These are phyloP conservation scores for Camelina laxa DNA, from an alignment of 345 rosid genomes.

Conservation along the genomic window DNA sequence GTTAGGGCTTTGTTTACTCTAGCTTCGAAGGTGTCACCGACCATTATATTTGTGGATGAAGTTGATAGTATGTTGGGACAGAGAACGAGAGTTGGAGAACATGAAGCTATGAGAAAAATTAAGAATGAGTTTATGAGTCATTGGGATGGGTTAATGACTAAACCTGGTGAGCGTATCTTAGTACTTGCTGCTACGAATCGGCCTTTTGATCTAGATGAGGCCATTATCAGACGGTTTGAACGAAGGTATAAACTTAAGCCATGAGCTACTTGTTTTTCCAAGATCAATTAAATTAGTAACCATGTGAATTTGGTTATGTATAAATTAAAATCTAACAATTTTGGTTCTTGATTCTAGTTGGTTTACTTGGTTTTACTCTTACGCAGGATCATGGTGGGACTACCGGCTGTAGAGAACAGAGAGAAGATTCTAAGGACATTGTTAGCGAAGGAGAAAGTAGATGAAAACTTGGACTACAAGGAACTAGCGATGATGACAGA, in stretches of 20 bases:
- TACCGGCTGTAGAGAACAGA: conserved; percentile 71
- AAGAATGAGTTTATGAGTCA: conserved; percentile 91
- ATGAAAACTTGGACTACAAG: conserved; percentile 64
- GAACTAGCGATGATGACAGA: conserved; percentile 82
- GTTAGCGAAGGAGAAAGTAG: conserved; percentile 70
- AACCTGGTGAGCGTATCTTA: conserved; percentile 77
- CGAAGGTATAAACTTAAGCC: conserved; percentile 56
- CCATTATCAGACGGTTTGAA: conserved; percentile 91
- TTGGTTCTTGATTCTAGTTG: background rate
- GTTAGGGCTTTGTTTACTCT: conserved; percentile 89
- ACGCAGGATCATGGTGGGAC: conserved; percentile 80
- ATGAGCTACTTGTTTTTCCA: background rate
- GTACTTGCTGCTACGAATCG: conserved; percentile 98
- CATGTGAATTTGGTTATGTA: background rate
- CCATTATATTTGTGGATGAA: conserved; percentile 92
- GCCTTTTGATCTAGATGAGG: conserved; percentile 96
- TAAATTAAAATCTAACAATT: too few species aligned
- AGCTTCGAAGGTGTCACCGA: conserved; percentile 91
- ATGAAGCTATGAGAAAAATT: conserved; percentile 88
- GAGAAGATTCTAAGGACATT: conserved; percentile 73
- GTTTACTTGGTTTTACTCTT: background rate
- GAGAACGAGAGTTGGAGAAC: conserved; percentile 89
- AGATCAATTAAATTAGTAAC: too few species aligned
- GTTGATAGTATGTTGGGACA: conserved; percentile 99
- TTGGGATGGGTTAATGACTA: conserved; percentile 90